Conservation (phyloP, 2,329 filamentous ascomycete species). For the Penicillium corylophilum region DNA sequence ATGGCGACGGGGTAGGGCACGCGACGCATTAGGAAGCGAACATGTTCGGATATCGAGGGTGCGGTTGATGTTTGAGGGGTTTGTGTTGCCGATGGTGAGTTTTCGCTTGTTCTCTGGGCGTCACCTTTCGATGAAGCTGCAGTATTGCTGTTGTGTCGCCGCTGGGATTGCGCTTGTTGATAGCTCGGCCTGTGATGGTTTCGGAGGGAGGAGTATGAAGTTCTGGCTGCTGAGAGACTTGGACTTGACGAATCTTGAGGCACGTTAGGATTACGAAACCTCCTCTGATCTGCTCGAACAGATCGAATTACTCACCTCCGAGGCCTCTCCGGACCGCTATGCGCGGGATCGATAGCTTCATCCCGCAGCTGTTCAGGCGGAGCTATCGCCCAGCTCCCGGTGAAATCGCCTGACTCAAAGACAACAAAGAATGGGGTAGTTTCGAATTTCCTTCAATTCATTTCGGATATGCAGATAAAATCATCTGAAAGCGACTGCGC, state of each 20-base stretch:
- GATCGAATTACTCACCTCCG: slow-evolving; percentile 18
- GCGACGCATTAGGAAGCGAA: slow-evolving; percentile 52
- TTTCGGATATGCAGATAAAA: slow-evolving; percentile 13
- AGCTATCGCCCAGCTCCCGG: slow-evolving; percentile 11
- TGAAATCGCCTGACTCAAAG: slow-evolving; percentile 7
- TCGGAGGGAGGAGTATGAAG: not conserved
- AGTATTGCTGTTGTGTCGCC: slow-evolving; percentile 20
- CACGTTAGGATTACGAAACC: not conserved
- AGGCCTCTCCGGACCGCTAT: slow-evolving; percentile 20
- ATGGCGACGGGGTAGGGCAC: slow-evolving; percentile 59
- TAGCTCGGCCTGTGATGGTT: slow-evolving; percentile 2
- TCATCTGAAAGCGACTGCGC: not conserved
- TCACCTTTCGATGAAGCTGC: slow-evolving; percentile 5
- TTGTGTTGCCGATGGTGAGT: not conserved
- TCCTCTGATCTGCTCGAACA: not conserved
- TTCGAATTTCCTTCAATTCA: slow-evolving; percentile 18
- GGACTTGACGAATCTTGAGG: not conserved
- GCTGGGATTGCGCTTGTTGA: slow-evolving; percentile 9
- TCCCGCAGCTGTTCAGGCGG: slow-evolving; percentile 20
- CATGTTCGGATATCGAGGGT: slow-evolving; percentile 32
- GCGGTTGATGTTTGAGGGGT: not conserved
- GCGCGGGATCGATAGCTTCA: slow-evolving; percentile 32
- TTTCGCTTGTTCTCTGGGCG: slow-evolving; percentile 1
- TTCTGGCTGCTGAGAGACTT: not conserved
- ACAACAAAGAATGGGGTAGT: not conserved